Evolutionary conservation across 805 yeast species (phyloP).

Genomic region (Nakazawaea peltata): DNA sequence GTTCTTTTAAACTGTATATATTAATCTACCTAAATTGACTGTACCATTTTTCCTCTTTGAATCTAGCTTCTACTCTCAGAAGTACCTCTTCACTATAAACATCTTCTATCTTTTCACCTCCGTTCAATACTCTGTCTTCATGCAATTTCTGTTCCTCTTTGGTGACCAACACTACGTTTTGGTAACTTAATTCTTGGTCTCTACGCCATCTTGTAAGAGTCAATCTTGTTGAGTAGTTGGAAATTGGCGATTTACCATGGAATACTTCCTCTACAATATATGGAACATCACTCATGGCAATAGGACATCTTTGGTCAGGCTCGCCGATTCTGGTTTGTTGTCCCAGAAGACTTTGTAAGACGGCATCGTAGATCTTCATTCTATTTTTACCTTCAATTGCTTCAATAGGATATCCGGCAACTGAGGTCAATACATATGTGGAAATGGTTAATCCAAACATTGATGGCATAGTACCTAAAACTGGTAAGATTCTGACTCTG

Average conservation of each 20-base stretch:
- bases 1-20: constrained; percentile 34
- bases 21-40: constrained; percentile 37
- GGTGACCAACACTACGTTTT: constrained; percentile 82
- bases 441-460: constrained; percentile 90
- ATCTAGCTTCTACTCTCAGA: constrained; percentile 50
- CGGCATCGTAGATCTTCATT: constrained; percentile 75
- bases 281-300: constrained; percentile 63
- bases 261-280: constrained; percentile 87
- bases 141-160: constrained; percentile 79
- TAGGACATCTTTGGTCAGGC: constrained; percentile 67
- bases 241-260: constrained; percentile 85
- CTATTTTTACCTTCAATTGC: constrained; percentile 89
- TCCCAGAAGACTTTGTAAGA: constrained; percentile 76
- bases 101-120: constrained; percentile 52
- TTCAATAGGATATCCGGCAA: constrained; percentile 86
- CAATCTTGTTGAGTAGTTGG: constrained; percentile 73
- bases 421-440: constrained; percentile 67
- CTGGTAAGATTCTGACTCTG: constrained; percentile 92
- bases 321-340: constrained; percentile 78
- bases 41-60: constrained; percentile 70
- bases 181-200: constrained; percentile 48
- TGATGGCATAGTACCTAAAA: constrained; percentile 94
- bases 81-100: constrained; percentile 59
- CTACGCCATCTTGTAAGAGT: constrained; percentile 86
- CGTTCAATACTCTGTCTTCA: constrained; percentile 65